Evolutionary conservation across 1,139 yeast species (phyloP).

Genomic region (Diutina siamensis): DNA sequence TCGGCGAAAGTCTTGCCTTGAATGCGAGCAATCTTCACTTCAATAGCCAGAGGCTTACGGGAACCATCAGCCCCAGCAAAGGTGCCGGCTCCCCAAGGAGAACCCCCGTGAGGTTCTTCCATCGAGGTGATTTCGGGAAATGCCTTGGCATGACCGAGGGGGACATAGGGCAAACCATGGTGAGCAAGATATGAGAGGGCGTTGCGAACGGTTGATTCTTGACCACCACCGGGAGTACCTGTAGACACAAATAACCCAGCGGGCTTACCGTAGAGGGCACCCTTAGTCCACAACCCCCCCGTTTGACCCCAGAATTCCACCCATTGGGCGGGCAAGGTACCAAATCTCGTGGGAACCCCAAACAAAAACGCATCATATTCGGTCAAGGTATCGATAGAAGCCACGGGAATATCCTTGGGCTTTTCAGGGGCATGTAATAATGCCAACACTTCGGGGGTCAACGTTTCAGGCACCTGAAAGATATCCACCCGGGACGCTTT

Average conservation of each 20-base stretch:
- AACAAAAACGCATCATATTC: conserved; percentile 11
- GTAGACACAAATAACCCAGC: conserved; percentile 9
- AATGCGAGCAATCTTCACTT: conserved; percentile 10
- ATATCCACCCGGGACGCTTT: conserved; percentile 45
- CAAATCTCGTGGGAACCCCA: conserved; percentile 12
- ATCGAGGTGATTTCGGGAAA: conserved; percentile 9
- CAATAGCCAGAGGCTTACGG: conserved; percentile 10
- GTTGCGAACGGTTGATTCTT: conserved; percentile 10
- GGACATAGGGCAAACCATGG: conserved; percentile 11
- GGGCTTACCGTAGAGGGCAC: conserved; percentile 11
- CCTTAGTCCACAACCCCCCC: conserved; percentile 11
- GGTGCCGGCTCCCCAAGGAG: conserved; percentile 11
- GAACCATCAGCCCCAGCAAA: conserved; percentile 11
- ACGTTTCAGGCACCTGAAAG: conserved; percentile 73
- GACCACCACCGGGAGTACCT: conserved; percentile 14
- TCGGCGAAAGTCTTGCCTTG: conserved; percentile 22
- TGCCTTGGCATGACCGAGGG: conserved; percentile 11
- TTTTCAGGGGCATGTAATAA: conserved; percentile 34
- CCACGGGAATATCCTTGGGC: conserved; percentile 10
- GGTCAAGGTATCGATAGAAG: conserved; percentile 9
- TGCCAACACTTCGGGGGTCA: conserved; percentile 48
- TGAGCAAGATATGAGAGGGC: conserved; percentile 10
- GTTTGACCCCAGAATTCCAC: conserved; percentile 10
- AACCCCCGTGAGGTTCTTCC: conserved; percentile 11
- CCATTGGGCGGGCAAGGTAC: conserved; percentile 11